Evolutionary conservation across 306 rosid species (phyloP).

Genomic region (Cajanus cajan): DNA sequence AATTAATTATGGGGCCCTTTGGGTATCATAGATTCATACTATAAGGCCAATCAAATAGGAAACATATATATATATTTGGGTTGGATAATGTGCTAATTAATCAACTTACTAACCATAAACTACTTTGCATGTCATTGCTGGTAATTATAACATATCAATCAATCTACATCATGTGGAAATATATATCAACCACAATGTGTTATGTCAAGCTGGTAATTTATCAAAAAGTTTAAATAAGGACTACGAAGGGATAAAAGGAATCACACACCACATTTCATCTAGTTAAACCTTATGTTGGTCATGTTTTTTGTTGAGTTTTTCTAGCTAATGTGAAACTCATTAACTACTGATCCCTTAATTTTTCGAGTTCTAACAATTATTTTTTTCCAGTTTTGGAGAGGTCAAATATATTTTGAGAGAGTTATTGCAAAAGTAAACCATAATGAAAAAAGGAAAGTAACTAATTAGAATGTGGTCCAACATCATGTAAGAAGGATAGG

Average conservation of each 20-base stretch:
- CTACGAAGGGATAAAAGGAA: too few species aligned
- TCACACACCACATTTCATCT: neutral
- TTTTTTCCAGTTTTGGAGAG: constrained; percentile 1
- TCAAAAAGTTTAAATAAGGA: neutral
- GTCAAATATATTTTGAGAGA: neutral
- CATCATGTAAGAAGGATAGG: constrained; percentile 57
- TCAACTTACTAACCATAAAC: neutral
- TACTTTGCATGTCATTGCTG: neutral
- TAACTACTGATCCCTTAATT: neutral
- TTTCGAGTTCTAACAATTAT: neutral
- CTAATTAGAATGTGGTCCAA: constrained; percentile 63
- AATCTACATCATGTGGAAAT: constrained; percentile 21
- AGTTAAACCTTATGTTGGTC: too few species aligned
- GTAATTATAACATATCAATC: constrained; percentile 10
- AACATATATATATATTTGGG: neutral
- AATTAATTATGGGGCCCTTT: neutral
- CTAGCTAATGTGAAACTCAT: too few species aligned
- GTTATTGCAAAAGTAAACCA: neutral
- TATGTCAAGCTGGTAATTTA: neutral
- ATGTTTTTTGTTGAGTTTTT: too few species aligned
- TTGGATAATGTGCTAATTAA: neutral
- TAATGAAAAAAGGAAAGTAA: constrained; percentile 11
- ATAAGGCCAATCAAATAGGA: neutral
- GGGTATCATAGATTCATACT: neutral
- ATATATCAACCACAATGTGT: neutral